Conservation (phyloP, 2,329 filamentous ascomycete genomes). For the Alternaria triticimaculans region DNA sequence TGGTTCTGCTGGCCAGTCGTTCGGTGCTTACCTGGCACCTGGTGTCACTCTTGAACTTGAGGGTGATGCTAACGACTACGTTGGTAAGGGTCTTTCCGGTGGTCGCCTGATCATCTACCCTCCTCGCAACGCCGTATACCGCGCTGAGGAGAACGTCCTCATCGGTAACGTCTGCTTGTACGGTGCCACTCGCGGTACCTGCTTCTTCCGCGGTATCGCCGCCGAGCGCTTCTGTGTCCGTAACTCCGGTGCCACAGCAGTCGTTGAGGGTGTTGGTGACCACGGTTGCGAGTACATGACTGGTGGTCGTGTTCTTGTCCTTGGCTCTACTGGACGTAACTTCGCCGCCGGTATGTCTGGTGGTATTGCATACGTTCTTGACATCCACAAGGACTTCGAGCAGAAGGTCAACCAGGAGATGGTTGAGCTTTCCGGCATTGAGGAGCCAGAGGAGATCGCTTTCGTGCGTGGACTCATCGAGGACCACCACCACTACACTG, state of each 20-base stretch:
- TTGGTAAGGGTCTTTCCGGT: conserved; percentile 93
- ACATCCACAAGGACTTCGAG: conserved; percentile 87
- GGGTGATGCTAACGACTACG: conserved; percentile 95
- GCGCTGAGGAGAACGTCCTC: conserved; percentile 93
- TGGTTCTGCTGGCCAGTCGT: conserved; percentile 95
- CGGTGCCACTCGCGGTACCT: conserved; percentile 86
- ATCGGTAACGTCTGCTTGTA: conserved; percentile 96
- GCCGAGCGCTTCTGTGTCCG: conserved; percentile 96
- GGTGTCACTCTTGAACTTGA: conserved; percentile 95
- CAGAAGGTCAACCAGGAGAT: conserved; percentile 97
- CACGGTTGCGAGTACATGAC: conserved; percentile 99
- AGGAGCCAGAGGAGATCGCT: conserved; percentile 87
- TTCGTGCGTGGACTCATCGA: conserved; percentile 91
- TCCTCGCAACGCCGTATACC: conserved; percentile 87
- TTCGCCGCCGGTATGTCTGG: conserved; percentile 99
- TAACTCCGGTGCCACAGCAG: conserved; percentile 94
- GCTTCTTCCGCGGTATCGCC: conserved; percentile 96
- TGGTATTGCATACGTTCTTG: conserved; percentile 93
- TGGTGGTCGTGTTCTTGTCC: conserved; percentile 84
- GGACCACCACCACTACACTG: conserved; percentile 97
- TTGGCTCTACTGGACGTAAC: conserved; percentile 91
- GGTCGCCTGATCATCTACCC: conserved; percentile 94
- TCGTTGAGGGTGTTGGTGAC: conserved; percentile 95
- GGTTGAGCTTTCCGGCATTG: conserved; percentile 86
- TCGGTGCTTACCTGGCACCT: conserved; percentile 90